These are phyloP conservation scores for Malassezia equina DNA, from an alignment of 1,284 basidiomycete genomes.

Conservation along the genomic window DNA sequence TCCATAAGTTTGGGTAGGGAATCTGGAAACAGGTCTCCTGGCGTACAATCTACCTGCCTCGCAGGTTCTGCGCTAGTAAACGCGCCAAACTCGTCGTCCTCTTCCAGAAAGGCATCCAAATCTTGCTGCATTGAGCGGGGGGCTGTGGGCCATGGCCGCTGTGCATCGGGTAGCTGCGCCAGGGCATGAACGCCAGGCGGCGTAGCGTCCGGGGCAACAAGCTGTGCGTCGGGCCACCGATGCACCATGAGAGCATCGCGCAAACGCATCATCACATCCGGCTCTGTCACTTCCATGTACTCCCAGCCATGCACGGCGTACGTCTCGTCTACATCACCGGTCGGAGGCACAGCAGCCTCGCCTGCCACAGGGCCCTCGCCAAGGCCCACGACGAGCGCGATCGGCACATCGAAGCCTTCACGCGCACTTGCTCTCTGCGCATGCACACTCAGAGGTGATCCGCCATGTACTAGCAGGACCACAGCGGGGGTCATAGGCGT, in stretches of 20 bases:
- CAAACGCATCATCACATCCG: background rate
- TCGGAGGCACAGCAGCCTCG: no score
- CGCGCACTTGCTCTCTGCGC: background rate
- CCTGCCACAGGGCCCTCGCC: background rate
- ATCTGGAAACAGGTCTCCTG: no score
- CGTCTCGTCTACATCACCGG: background rate
- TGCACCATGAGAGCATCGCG: conserved; percentile 14
- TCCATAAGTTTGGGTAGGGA: background rate
- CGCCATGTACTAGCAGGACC: conserved; percentile 1
- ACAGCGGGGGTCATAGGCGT: background rate
- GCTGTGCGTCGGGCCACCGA: background rate
- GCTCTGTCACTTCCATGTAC: conserved; percentile 4
- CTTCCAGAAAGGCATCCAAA: background rate
- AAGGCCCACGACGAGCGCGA: conserved; percentile 5
- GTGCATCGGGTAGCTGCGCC: background rate
- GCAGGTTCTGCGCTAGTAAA: conserved; percentile 6
- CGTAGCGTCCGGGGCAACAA: background rate
- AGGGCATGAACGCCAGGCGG: background rate
- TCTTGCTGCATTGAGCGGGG: background rate
- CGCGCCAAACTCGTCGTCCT: conserved; percentile 7
- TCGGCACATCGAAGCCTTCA: background rate
- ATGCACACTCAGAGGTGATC: background rate
- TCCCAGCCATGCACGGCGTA: conserved; percentile 15
- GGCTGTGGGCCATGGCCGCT: background rate
- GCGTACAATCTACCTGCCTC: no score